Evolutionary conservation across 768 basidiomycete species (phyloP), one percentile per base, ranked within the genome.

Genomic region (Phaeotremella skinneri): DNA sequence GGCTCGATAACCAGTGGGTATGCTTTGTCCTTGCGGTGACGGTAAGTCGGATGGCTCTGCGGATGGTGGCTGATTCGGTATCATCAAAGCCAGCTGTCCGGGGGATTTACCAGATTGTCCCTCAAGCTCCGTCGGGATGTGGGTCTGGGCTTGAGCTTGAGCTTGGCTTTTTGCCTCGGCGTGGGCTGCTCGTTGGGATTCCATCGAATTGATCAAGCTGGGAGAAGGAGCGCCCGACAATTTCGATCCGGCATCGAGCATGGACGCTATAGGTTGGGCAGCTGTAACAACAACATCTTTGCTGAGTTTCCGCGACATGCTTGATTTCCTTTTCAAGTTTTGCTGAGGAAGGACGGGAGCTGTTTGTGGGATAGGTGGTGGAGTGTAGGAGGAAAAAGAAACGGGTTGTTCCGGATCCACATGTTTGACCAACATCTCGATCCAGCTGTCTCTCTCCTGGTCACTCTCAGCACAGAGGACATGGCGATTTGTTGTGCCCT

Each of bases 391-490:
- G 4, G 56, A 27, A 21, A 55, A 39, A 21, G 32, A 14, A 30
- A 43, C 29, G 13, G 59, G 27, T 20, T 45, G 43, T 21, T 69
- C 65, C 1, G 71, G 62, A 29, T 67, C 68, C n/a, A 72, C 89
- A 76, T 92, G 91, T 43, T 88, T 84, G 55, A 96, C 91, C 52
- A 99, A 85, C 61, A 90, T 86, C 58, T 90, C 87, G 26, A 99
- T 92, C 96, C 96, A 99, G 56, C 81, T 83, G 74, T 99, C 96
- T 45, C 96, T 83, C 73, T 94, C 92, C 43, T 82, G 79, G 77
- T 99, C 96, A 72, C 90, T 96, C 78, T 96, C 91, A 0, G 96
- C 96, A 71, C 96, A 98, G 3, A 99, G 81, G 39, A 99, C 93
- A 73, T 98, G 94, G 17, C 90, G 84, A 20, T 85, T 85, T 6